These are phyloP conservation scores for Aspergillus ostianus DNA, from an alignment of 495 filamentous ascomycete genomes.

Conservation along the genomic window DNA sequence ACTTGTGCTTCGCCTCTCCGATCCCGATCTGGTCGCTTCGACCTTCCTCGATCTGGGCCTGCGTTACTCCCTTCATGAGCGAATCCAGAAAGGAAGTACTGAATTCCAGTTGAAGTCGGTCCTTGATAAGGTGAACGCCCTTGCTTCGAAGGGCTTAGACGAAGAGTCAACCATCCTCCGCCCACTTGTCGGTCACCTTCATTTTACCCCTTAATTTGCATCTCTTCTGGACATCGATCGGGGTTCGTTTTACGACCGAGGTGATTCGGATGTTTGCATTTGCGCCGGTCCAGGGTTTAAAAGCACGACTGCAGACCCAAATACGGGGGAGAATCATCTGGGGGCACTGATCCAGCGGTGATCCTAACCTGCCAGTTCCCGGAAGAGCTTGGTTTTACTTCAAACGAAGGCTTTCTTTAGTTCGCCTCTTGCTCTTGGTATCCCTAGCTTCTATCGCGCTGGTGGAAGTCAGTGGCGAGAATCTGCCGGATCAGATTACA, in stretches of 20 bases:
- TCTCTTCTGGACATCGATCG: background rate
- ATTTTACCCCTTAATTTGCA: background rate
- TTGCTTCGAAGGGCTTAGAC: conserved; percentile 12
- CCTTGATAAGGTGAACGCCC: conserved; percentile 9
- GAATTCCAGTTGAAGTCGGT: conserved; percentile 4
- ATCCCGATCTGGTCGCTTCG: too few relatives aligned
- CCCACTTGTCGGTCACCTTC: background rate
- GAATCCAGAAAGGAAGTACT: background rate
- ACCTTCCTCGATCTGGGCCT: background rate
- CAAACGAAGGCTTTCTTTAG: too few relatives aligned
- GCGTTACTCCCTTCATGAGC: background rate
- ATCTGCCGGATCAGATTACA: too few relatives aligned
- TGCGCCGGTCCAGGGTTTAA: background rate
- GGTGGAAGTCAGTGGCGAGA: too few relatives aligned
- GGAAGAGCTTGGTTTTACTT: too few relatives aligned
- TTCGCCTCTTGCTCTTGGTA: too few relatives aligned
- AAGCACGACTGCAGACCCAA: background rate
- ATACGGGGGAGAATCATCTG: background rate
- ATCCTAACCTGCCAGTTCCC: too few relatives aligned
- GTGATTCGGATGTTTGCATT: background rate
- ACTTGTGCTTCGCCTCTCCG: background rate
- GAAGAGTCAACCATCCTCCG: background rate
- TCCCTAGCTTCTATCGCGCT: too few relatives aligned
- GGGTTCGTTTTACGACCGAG: background rate
- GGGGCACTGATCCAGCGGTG: background rate